Evolutionary conservation across 2,329 filamentous ascomycete genomes (phyloP), one percentile per base, ranked within the genome.

Genomic region (Aureobasidium musti): DNA sequence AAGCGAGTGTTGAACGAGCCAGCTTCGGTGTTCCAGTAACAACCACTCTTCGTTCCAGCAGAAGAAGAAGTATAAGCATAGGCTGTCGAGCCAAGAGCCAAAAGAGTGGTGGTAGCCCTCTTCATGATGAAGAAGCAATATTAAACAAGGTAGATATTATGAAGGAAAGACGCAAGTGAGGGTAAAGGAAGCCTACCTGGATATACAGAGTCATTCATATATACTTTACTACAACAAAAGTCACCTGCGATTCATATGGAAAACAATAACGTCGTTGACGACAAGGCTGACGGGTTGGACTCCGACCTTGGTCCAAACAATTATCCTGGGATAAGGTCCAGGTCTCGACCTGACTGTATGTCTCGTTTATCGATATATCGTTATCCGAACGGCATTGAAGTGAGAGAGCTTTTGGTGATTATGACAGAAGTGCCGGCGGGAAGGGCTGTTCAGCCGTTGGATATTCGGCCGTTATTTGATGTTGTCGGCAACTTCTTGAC

Each of bases 1-100:
- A 60, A 59, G 35, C 53, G 54, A 53, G 53, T 66, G 45, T 66
- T 66, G 64, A 66, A 66, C 17, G 13, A n/a, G 28, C 64, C 64
- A 35, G 53, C 54, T 19, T 60, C 53, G 19, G 64, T 53, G 21
- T 60, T 59, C 37, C 53, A 66, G 33, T 52, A 66, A n/a, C 64
- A 66, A 2, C 64, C 64, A 35, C 37, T 57, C 64, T 60, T 35
- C 5, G 53, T 19, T 7, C 45, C 54, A n/a, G 54, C 53, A 47
- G 64, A 3, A 7, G 64, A 3, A 7, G 17, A 17, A 5, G 64
- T 60, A 23, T 52, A 60, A n/a, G 64, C 64, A 19, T 50, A 54
- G 14, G 64, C 37, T 4, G 54, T 41, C 19, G 64, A 50, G 21
- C 45, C 45, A 33, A 66, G 33, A 33, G 54, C 53, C 53, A 66